phyloP scores from a whole-genome alignment of 1,139 yeast genomes.

The Suhomyces taliae region DNA sequence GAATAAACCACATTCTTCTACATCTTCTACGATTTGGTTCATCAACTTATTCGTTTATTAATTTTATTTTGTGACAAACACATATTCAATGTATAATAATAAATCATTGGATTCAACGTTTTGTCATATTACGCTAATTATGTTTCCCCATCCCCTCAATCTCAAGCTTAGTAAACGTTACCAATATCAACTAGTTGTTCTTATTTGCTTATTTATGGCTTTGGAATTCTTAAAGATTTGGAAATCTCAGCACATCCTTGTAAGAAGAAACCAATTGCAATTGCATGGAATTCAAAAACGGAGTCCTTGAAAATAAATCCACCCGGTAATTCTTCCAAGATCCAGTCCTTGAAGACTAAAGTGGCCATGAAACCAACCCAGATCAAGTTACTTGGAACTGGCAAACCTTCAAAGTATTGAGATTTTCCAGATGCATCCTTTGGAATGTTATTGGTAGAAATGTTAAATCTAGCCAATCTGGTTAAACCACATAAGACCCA shows the following conservation, averaged over 20 bases:
- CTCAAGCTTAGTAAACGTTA: too few relatives aligned
- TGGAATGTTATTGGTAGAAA: conserved; percentile 89
- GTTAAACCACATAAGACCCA: conserved; percentile 94
- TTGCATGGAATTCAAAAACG: conserved; percentile 71
- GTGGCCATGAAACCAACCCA: conserved; percentile 74
- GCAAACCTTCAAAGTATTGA: conserved; percentile 87
- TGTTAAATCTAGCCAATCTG: conserved; percentile 91
- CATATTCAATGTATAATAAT: too few relatives aligned
- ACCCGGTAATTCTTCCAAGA: conserved; percentile 58
- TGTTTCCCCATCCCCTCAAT: too few relatives aligned
- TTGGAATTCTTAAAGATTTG: conserved; percentile 87
- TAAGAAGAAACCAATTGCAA: conserved; percentile 60
- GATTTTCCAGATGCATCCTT: conserved; percentile 83
- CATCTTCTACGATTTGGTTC: too few relatives aligned
- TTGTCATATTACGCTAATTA: too few relatives aligned
- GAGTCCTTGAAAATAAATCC: conserved; percentile 59
- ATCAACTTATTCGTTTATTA: too few relatives aligned
- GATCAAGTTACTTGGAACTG: conserved; percentile 84
- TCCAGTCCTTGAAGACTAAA: conserved; percentile 52
- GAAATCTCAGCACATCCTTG: conserved; percentile 94
- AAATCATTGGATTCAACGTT: too few relatives aligned
- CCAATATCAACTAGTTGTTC: too few relatives aligned
- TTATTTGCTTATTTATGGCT: conserved; percentile 48
- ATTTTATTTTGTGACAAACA: too few relatives aligned
- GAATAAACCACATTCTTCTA: too few relatives aligned